Evolutionary conservation across 2,329 filamentous ascomycete genomes (phyloP), one percentile per base, ranked within the genome.

Genomic region (Cladophialophora carrionii): DNA sequence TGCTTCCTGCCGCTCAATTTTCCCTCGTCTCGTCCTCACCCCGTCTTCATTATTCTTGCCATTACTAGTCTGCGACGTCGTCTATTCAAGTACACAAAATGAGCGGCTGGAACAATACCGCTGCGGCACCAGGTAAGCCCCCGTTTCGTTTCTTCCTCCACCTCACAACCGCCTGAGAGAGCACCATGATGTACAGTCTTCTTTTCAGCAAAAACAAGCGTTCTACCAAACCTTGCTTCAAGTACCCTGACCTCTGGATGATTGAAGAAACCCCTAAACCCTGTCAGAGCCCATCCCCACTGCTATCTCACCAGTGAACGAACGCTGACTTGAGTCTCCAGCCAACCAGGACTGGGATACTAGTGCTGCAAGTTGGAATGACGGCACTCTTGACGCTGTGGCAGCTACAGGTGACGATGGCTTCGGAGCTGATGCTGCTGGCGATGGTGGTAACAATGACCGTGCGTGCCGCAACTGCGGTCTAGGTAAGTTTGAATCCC

Each of bases 381-480:
- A 53, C 14, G 48, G 53, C 10, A 48, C 20, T 22, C 43, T 46
- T 22, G 20, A 17, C 22, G 14, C 20, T n/a, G 26, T 43, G 57
- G 8, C 56, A 20, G 6, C 24, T 49, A 31, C 3, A 3, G 26
- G 41, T 1, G 43, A 58, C n/a, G 22, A 58, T 32, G 41, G 24
- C 56, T 49, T 58, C 37, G 56, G 56, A 31, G 17, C 26, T 31
- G 37, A 14, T 14, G 7, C 24, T 31, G 31, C 17, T 7, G 56
- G 41, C 6, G 46, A 32, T 14, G 46, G 46, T 31, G 57, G 57
- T 41, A 29, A 26, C 32, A 34, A 49, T 20, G 57, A 60, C 5
- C 29, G 17, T 22, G 54, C 32, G 4, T 73, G 72, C 54, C 71
- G 67, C 69, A 70, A 71, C 43, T 71, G 69, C 52, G 66, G 64